Percentiles rank a stretch among this genome's conserved stretches.
phyloP scores from a whole-genome alignment of 768 basidiomycete genomes.

The Candolleomyces eurysporus region DNA sequence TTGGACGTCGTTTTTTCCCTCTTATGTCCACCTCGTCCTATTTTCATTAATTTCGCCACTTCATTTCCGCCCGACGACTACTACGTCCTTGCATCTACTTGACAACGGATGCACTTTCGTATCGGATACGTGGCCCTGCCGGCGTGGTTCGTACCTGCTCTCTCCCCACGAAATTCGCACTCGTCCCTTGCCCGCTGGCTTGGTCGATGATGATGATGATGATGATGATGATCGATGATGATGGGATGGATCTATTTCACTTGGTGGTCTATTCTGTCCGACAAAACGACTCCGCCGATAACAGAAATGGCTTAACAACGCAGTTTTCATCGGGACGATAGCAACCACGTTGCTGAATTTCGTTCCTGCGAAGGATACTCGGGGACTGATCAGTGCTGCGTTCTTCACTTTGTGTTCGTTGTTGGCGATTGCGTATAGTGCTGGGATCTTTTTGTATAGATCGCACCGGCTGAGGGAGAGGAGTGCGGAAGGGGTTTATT shows the following conservation, averaged over 20 bases:
- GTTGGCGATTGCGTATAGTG: conserved; percentile 83
- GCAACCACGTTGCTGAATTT: conserved; percentile 92
- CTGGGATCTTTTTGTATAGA: conserved; percentile 76
- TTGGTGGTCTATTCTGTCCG: neutral
- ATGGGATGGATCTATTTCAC: neutral
- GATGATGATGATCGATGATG: no score
- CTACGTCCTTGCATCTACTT: neutral
- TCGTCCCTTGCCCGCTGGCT: neutral
- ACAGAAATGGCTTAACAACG: conserved; percentile 88
- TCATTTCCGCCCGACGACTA: neutral
- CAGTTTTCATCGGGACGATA: conserved; percentile 85
- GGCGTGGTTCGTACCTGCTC: neutral
- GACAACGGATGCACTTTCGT: no score
- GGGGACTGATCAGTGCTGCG: conserved; percentile 82
- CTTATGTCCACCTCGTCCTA: neutral
- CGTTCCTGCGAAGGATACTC: conserved; percentile 62
- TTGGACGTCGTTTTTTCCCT: neutral
- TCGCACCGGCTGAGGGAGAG: conserved; percentile 65
- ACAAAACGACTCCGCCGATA: neutral
- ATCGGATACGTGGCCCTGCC: neutral
- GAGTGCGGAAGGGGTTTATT: conserved; percentile 79
- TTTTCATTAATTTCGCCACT: neutral
- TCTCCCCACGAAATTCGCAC: neutral
- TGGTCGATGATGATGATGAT: no score
- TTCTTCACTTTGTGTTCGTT: conserved; percentile 91